These are phyloP conservation scores for Penicillium griseofulvum DNA, from an alignment of 2,329 filamentous ascomycete genomes.

Conservation along the genomic window DNA sequence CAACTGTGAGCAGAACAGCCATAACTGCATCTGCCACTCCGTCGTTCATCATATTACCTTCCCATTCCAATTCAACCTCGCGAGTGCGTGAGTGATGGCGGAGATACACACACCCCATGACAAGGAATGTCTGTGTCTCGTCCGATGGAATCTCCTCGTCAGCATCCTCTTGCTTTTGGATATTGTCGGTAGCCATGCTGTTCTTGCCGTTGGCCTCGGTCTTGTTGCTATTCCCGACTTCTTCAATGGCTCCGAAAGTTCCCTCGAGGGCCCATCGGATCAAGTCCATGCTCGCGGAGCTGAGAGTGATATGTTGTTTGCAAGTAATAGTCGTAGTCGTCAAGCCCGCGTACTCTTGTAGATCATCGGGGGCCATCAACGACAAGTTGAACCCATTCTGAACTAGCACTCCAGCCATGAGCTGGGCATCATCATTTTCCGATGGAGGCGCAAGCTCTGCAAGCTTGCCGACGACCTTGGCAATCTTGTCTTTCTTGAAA, in stretches of 20 bases:
- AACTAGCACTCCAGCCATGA: constrained; percentile 87
- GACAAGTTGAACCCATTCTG: constrained; percentile 98
- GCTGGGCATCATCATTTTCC: constrained; percentile 48
- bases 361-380: constrained; percentile 92
- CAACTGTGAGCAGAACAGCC: constrained; percentile 85
- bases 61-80: constrained; percentile 90
- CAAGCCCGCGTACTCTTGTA: constrained; percentile 93
- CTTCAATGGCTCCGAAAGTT: constrained; percentile 83
- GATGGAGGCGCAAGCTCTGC: constrained; percentile 73
- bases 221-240: constrained; percentile 32
- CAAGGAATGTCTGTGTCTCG: constrained; percentile 50
- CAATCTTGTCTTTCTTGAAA: constrained; percentile 91
- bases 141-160: constrained; percentile 47
- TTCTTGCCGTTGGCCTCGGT: constrained; percentile 14
- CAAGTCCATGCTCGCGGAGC: constrained; percentile 82
- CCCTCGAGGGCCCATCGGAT: constrained; percentile 93
- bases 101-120: constrained; percentile 92
- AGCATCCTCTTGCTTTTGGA: constrained; percentile 38
- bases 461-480: constrained; percentile 92
- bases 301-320: constrained; percentile 84
- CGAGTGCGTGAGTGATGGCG: constrained; percentile 68
- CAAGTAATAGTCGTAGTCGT: constrained; percentile 93
- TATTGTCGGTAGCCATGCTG: constrained; percentile 37
- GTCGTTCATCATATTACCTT: constrained; percentile 96
- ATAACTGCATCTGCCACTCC: constrained; percentile 97